Evolutionary conservation across 2,329 filamentous ascomycete genomes (phyloP).

Genomic region (Phoma sp.): DNA sequence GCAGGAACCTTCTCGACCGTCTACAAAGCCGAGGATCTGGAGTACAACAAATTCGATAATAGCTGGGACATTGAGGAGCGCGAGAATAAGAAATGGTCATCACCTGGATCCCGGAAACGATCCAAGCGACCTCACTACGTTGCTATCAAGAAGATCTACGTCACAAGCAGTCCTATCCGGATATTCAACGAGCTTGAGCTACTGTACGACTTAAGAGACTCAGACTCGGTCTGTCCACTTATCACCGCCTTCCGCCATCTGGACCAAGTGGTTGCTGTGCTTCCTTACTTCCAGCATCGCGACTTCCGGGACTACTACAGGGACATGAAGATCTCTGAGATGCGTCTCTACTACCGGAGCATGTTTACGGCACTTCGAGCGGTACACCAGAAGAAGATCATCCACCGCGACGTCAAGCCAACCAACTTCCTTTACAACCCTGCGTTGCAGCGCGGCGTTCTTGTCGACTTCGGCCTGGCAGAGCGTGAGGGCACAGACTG

Average conservation of each 20-base stretch:
- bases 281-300: constrained; percentile 94
- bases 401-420: constrained; percentile 96
- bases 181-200: constrained; percentile 97
- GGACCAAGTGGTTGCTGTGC: constrained; percentile 92
- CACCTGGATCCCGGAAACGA: constrained; percentile 67
- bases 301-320: constrained; percentile 97
- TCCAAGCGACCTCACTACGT: constrained; percentile 73
- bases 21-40: constrained; percentile 95
- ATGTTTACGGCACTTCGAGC: constrained; percentile 84
- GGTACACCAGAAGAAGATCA: constrained; percentile 82
- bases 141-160: constrained; percentile 99
- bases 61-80: constrained; percentile 80
- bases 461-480: constrained; percentile 98
- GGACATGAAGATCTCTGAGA: constrained; percentile 83
- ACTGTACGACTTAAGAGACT: constrained; percentile 83
- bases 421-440: constrained; percentile 97
- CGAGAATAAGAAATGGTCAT: constrained; percentile 68
- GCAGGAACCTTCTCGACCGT: constrained; percentile 96
- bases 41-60: constrained; percentile 83
- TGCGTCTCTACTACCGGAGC: constrained; percentile 86
- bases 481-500: constrained; percentile 75
- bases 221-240: constrained; percentile 85
- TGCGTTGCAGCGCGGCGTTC: constrained; percentile 77
- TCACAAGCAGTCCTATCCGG: constrained; percentile 90
- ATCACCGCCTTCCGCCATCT: constrained; percentile 96